These are phyloP conservation scores for Lupinus albus DNA, from an alignment of 306 rosid species.

Conservation along the genomic window DNA sequence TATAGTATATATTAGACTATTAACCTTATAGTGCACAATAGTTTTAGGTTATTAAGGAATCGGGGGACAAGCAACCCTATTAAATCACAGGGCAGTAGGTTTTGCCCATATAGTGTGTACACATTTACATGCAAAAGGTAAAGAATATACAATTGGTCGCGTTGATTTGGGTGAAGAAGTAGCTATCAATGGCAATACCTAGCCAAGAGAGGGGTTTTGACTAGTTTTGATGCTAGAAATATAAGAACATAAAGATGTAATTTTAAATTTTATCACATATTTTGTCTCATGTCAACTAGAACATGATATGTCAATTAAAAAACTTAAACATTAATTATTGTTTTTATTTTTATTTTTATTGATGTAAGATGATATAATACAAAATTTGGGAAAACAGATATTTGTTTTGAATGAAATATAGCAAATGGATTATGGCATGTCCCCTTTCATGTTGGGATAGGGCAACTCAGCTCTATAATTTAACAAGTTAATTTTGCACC, in stretches of 20 bases:
- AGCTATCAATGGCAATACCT: constrained; percentile 37
- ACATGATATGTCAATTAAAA: too few species aligned
- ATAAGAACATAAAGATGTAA: too few species aligned
- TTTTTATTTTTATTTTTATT: too few species aligned
- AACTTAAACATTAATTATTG: too few species aligned
- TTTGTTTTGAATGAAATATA: too few species aligned
- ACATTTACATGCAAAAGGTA: constrained; percentile 16
- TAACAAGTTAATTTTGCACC: constrained; percentile 9
- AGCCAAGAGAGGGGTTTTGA: constrained; percentile 37
- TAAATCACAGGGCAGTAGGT: constrained; percentile 23
- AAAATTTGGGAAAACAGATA: too few species aligned
- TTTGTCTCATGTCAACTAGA: too few species aligned
- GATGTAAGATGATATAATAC: too few species aligned
- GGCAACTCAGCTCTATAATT: background rate
- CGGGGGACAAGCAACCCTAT: constrained; percentile 42
- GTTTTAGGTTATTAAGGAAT: constrained; percentile 36
- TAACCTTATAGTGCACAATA: background rate
- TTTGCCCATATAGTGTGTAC: constrained; percentile 18
- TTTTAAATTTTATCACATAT: too few species aligned
- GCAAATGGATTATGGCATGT: background rate
- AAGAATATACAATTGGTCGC: constrained; percentile 31
- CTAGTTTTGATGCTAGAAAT: constrained; percentile 27
- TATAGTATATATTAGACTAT: background rate
- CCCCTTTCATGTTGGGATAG: constrained; percentile 39
- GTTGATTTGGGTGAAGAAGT: constrained; percentile 31